A percentile compares a stretch with the other conserved stretches of the same genome.
Conservation (phyloP, 768 basidiomycete species). For the Mycena filopes region DNA sequence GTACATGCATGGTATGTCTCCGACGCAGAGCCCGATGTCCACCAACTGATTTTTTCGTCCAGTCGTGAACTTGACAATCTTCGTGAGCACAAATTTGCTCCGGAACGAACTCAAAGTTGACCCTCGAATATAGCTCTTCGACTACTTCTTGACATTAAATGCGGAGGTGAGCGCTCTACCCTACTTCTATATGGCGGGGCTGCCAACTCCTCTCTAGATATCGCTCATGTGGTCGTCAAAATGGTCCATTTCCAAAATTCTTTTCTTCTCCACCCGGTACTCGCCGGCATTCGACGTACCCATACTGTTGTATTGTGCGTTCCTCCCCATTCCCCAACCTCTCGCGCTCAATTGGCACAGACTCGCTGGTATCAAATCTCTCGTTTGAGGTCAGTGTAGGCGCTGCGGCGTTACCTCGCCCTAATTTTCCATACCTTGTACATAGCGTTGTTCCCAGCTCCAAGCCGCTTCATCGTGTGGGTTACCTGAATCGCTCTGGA, state of each 20-base stretch:
- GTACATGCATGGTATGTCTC: conserved; percentile 28
- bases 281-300: conserved; percentile 32
- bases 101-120: background rate
- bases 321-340: background rate
- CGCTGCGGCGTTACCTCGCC: background rate
- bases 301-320: conserved; percentile 27
- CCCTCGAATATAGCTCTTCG: conserved; percentile 15
- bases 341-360: conserved; percentile 3
- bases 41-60: background rate
- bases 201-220: background rate
- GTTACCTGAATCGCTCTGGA: background rate
- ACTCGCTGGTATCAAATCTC: conserved; percentile 20
- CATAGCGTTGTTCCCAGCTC: conserved; percentile 25
- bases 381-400: conserved; percentile 8
- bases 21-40: background rate
- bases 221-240: conserved; percentile 28
- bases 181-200: too few species aligned
- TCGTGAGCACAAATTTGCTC: background rate
- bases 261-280: conserved; percentile 28
- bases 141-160: conserved; percentile 26
- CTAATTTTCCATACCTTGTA: background rate
- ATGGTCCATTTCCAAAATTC: conserved; percentile 24
- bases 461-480: conserved; percentile 25
- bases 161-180: conserved; percentile 7
- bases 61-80: conserved; percentile 27